Base-by-base conservation (phyloP, 108 stramenopile species). In the Fragilaria crotonensis region DNA sequence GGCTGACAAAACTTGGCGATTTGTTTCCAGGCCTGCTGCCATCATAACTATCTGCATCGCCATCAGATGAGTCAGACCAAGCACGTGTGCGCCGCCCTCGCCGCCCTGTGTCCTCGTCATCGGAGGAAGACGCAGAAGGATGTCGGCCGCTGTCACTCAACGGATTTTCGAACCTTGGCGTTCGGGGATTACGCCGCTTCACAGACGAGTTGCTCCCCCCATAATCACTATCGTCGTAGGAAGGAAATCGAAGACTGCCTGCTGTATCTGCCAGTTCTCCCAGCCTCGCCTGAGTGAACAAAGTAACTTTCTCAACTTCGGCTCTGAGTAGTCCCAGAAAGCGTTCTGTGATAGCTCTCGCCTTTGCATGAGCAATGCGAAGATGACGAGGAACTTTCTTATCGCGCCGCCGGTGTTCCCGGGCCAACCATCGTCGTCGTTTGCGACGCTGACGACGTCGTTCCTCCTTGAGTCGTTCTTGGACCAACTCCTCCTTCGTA, bases 181-280 rank as follows among this genome's bases (percentile, higher is more conserved):
- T 33, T 48, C 67, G 11, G 58, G 52, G 3, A 59, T 46, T 19
- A 45, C n/a, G 17, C 25, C 25, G 29, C 4, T 32, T 18, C 19
- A 23, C 45, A 52, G 2, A 27, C 14, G 25, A 25, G 28, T 17
- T 18, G 14, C 27, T 17, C 3, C 11, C 4, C 18, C 36, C 36
- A 59, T 27, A 22, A 25, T 31, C 60, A 32, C 17, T 48, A 22
- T 78, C 75, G 28, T 69, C 69, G 26, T 63, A 67, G 2, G 60
- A 58, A 18, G 66, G 36, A 55, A 84, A 86, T 45, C 89, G 76
- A 31, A 87, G 69, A 45, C 77, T 79, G 4, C 89, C 89, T 4
- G 82, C 79, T 2, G 89, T 83, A 72, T 91, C 81, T 23, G 84
- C 85, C 41, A 92, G 54, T 60, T 88, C 90, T 7, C 90, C 90